phyloP scores from a whole-genome alignment of 371 early-diverging fungal genomes.

The Massospora cicadina region DNA sequence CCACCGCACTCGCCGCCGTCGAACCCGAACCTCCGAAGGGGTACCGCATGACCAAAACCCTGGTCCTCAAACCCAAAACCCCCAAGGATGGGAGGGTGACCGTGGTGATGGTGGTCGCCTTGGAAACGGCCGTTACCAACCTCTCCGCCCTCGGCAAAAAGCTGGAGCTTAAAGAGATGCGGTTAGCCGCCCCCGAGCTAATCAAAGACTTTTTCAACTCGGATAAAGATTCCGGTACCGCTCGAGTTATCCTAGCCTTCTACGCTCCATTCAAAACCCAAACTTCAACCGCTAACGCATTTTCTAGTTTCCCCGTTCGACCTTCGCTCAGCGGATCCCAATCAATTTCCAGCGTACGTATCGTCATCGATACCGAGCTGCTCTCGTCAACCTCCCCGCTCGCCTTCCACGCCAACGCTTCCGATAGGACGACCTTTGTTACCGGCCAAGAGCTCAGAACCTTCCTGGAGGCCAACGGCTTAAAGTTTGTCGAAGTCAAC shows the following conservation, averaged over 20 bases:
- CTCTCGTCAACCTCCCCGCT: slow-evolving; percentile 20
- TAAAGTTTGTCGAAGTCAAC: slow-evolving; percentile 23
- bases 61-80: slow-evolving; percentile 54
- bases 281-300: background rate
- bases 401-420: slow-evolving; percentile 39
- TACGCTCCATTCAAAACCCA: background rate
- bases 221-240: slow-evolving; percentile 25
- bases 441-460: slow-evolving; percentile 25
- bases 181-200: slow-evolving; percentile 43
- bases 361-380: slow-evolving; percentile 36
- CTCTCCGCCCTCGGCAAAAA: slow-evolving; percentile 33
- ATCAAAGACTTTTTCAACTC: slow-evolving; percentile 29
- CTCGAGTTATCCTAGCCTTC: too few species aligned
- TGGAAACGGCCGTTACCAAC: slow-evolving; percentile 27
- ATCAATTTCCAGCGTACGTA: slow-evolving; percentile 23
- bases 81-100: slow-evolving; percentile 39
- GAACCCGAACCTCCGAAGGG: background rate
- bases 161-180: slow-evolving; percentile 42
- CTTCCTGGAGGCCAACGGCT: slow-evolving; percentile 21
- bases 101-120: slow-evolving; percentile 39
- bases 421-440: slow-evolving; percentile 33
- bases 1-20: background rate
- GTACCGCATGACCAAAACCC: slow-evolving; percentile 30
- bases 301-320: slow-evolving; percentile 21
- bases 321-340: slow-evolving; percentile 40